Conservation (phyloP, 2,329 filamentous ascomycete species). For the Aspergillus texensis region DNA sequence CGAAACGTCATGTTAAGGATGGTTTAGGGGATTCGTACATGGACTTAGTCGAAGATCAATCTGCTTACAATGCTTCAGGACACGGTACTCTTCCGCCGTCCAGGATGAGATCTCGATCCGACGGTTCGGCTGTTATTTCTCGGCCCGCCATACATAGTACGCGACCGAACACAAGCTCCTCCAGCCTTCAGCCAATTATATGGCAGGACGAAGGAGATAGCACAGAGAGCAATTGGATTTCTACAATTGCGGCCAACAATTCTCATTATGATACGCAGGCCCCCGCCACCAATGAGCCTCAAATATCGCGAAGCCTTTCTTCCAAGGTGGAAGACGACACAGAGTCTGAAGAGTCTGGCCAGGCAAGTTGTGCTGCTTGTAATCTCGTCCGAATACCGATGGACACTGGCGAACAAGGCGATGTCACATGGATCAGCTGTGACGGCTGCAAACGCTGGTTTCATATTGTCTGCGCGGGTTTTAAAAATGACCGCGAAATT, state of each 20-base stretch:
- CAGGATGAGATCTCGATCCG: constrained; percentile 45
- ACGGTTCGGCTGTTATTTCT: constrained; percentile 43
- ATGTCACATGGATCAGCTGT: constrained; percentile 65
- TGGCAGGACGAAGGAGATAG: constrained; percentile 35
- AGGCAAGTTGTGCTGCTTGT: constrained; percentile 60
- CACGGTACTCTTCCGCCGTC: constrained; percentile 32
- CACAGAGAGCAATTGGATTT: constrained; percentile 17
- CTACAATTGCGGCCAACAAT: constrained; percentile 15
- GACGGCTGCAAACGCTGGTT: constrained; percentile 71
- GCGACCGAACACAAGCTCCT: constrained; percentile 43
- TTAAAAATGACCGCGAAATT: constrained; percentile 65
- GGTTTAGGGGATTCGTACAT: constrained; percentile 22
- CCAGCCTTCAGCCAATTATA: constrained; percentile 34
- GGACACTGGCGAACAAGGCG: constrained; percentile 56
- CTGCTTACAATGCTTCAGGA: constrained; percentile 14
- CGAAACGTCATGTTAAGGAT: constrained; percentile 25
- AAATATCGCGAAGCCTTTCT: constrained; percentile 19
- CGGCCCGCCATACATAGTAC: constrained; percentile 39
- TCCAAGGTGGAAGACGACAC: constrained; percentile 34
- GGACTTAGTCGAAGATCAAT: constrained; percentile 22
- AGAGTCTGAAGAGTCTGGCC: constrained; percentile 33
- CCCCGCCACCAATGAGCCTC: constrained; percentile 5
- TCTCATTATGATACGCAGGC: constrained; percentile 15
- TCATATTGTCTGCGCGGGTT: constrained; percentile 68
- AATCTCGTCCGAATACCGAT: constrained; percentile 56